Evolutionary conservation across 805 yeast species (phyloP), one percentile per base, ranked within the genome.

Genomic region (Ogataea methanolica): DNA sequence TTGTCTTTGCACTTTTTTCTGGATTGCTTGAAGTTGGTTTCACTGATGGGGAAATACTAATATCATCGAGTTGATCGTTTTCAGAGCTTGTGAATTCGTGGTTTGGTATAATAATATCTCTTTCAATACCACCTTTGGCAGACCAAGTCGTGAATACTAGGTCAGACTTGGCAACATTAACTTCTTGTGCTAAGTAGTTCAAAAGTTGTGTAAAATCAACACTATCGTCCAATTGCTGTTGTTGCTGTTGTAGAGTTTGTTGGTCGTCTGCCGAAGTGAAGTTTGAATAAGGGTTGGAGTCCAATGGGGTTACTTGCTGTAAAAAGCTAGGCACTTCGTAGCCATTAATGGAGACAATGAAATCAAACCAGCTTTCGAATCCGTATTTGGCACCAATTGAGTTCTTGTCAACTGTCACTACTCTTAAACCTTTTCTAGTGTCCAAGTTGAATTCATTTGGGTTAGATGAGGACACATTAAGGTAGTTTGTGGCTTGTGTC

Each of bases 281-380:
- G 21, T 23, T 37, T 26, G 63, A 50, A 46, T 62, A 65, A 14
- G 68, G 65, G 33, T 58, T 58, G 5, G 67, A 56, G 40, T 57
- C 61, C 2, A 49, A 41, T 5, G 46, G 21, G 6, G 43, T 66
- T 54, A 16, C 61, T 48, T 29, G 71, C 54, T 16, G 43, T 8
- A 60, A 23, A 35, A 60, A 59, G 0, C 56, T 43, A 5, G 73
- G 71, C 21, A 82, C 58, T 17, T 85, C 86, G 53, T 78, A 83
- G 40, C 87, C 88, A 56, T 92, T 88, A 47, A 90, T 71, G 1
- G 86, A 85, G n/a, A 89, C 75, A 34, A 92, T 80, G 62, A 76
- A 92, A 63, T 92, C 99, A 60, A 92, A 94, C 80, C 88, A 85
- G 9, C 94, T 74, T 65, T 90, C 95, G 29, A 94, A 63, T 3